These are phyloP conservation scores for Colletotrichum simmondsii DNA, from an alignment of 2,329 filamentous ascomycete genomes.

Conservation along the genomic window DNA sequence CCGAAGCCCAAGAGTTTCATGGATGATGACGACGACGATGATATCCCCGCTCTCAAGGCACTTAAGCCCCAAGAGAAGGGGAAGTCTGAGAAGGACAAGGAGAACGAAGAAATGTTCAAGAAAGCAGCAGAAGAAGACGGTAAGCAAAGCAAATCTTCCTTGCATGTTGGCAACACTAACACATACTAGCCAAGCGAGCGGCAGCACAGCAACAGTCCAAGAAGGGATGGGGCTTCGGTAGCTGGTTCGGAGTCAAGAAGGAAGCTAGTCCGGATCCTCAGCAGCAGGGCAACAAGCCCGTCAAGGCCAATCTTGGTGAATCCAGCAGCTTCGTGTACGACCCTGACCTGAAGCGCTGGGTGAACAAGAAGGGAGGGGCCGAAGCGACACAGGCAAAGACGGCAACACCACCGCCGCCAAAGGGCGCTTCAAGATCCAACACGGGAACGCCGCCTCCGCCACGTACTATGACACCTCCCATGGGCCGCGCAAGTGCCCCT, in stretches of 20 bases:
- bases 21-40: constrained; percentile 83
- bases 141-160: constrained; percentile 49
- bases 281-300: constrained; percentile 67
- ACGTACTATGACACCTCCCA: constrained; percentile 43
- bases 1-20: constrained; percentile 82
- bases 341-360: constrained; percentile 95
- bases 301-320: constrained; percentile 93
- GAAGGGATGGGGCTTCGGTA: constrained; percentile 82
- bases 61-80: constrained; percentile 65
- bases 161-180: constrained; percentile 32
- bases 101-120: constrained; percentile 86
- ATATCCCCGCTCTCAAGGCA: constrained; percentile 62
- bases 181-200: constrained; percentile 67
- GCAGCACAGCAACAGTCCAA: constrained; percentile 59
- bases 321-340: constrained; percentile 94
- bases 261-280: constrained; percentile 56
- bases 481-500: constrained; percentile 41
- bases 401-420: constrained; percentile 84
- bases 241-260: constrained; percentile 85
- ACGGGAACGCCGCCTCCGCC: constrained; percentile 64
- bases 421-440: constrained; percentile 64
- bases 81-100: constrained; percentile 76
- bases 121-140: constrained; percentile 83
- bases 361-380: constrained; percentile 90
- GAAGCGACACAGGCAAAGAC: constrained; percentile 69